Evolutionary conservation across 2,329 filamentous ascomycete species (phyloP).

Genomic region (Cytospora piceae): DNA sequence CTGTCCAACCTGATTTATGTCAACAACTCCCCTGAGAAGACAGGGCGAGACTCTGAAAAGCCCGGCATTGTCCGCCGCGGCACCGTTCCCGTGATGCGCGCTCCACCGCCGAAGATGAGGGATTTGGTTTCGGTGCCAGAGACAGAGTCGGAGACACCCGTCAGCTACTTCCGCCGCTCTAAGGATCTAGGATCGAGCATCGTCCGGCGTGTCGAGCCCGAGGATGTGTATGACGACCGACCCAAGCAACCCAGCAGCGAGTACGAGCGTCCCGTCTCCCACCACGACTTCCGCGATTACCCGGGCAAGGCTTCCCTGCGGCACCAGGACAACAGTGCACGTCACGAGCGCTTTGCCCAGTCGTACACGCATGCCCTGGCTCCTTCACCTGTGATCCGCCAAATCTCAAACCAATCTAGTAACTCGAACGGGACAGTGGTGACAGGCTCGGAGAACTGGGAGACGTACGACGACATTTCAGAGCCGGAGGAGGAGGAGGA

Average conservation of each 20-base stretch:
- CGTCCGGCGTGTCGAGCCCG: constrained; percentile 67
- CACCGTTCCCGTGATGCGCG: constrained; percentile 59
- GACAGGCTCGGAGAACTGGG: constrained; percentile 94
- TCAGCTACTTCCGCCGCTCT: constrained; percentile 51
- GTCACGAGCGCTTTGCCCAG: constrained; percentile 39
- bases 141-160: constrained; percentile 56
- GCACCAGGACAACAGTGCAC: constrained; percentile 26
- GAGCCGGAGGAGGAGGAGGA: constrained; percentile 76
- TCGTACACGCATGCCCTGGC: constrained; percentile 48
- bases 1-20: constrained; percentile 71
- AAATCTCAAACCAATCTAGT: constrained; percentile 71
- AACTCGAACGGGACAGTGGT: constrained; percentile 56
- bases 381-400: constrained; percentile 56
- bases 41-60: constrained; percentile 45
- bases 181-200: constrained; percentile 56
- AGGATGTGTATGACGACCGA: constrained; percentile 83
- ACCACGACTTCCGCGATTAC: constrained; percentile 48
- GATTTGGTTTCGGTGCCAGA: constrained; percentile 64
- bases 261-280: constrained; percentile 41
- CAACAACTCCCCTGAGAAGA: constrained; percentile 80
- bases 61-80: constrained; percentile 48
- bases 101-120: constrained; percentile 90
- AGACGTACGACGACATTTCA: constrained; percentile 88
- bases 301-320: constrained; percentile 27
- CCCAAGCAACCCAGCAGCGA: constrained; percentile 38